phyloP scores from a whole-genome alignment of 2,329 filamentous ascomycete species.

The Aphanocladium album region DNA sequence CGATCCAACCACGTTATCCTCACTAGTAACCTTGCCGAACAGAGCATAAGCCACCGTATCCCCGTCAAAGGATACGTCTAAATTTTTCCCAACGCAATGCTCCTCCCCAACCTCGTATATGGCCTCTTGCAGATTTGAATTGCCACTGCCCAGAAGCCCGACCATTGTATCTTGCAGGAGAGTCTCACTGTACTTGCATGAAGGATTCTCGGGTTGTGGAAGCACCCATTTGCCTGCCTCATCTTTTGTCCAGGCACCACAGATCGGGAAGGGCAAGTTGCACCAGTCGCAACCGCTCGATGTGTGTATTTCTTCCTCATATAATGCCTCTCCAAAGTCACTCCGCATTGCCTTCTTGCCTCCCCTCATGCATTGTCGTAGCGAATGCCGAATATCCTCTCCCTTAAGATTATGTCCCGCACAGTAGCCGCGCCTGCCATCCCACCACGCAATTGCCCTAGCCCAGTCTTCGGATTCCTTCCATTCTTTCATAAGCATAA shows the following conservation, averaged over 20 bases:
- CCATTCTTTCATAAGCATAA: too few relatives aligned
- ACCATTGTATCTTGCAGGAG: background rate
- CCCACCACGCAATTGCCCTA: too few relatives aligned
- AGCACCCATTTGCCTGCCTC: constrained; percentile 1
- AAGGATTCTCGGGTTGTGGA: background rate
- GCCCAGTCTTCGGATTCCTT: too few relatives aligned
- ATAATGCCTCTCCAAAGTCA: too few relatives aligned
- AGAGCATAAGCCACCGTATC: background rate
- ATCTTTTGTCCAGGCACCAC: background rate
- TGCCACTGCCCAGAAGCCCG: background rate
- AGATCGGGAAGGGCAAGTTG: constrained; percentile 1
- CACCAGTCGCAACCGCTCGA: background rate
- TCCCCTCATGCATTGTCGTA: too few relatives aligned
- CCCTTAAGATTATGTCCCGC: too few relatives aligned
- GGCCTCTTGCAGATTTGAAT: background rate
- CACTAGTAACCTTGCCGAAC: background rate
- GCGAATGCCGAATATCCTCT: too few relatives aligned
- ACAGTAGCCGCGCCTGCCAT: too few relatives aligned
- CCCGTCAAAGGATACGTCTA: background rate
- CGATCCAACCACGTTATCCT: background rate
- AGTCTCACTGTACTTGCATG: background rate
- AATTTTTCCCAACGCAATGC: background rate
- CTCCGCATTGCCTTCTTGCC: too few relatives aligned
- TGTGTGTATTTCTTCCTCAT: background rate
- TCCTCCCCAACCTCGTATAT: background rate